Conservation (phyloP, 2,329 filamentous ascomycete genomes). For the Scedosporium aurantiacum region DNA sequence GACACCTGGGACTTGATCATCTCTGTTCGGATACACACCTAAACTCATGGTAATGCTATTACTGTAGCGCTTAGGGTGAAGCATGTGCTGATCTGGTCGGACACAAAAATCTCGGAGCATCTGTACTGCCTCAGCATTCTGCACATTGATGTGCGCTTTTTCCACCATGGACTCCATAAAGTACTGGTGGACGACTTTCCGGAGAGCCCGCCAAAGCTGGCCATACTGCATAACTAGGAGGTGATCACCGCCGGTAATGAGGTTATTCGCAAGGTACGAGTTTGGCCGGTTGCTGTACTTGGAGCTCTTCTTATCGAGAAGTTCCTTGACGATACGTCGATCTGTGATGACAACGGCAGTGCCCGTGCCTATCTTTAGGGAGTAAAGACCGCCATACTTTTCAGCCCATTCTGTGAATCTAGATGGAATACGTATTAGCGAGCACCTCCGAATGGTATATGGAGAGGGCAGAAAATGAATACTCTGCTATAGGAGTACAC, state of each 20-base stretch:
- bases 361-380: conserved; percentile 28
- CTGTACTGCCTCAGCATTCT: conserved; percentile 36
- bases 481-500: conserved; percentile 11
- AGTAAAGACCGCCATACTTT: conserved; percentile 29
- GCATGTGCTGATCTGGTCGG: conserved; percentile 30
- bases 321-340: conserved; percentile 26
- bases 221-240: conserved; percentile 31
- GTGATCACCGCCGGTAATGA: conserved; percentile 35
- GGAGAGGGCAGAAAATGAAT: conserved; percentile 16
- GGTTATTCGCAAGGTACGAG: conserved; percentile 25
- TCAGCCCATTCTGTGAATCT: conserved; percentile 32
- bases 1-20: too few species aligned
- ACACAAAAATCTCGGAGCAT: conserved; percentile 32
- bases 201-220: conserved; percentile 30
- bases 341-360: conserved; percentile 30
- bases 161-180: conserved; percentile 33
- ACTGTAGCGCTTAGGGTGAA: conserved; percentile 33
- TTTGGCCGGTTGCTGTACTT: conserved; percentile 31
- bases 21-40: conserved; percentile 6
- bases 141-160: conserved; percentile 27
- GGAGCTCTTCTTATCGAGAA: conserved; percentile 31
- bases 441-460: neutral
- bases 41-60: conserved; percentile 36
- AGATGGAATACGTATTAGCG: neutral
- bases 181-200: conserved; percentile 33